Conservation (phyloP, 345 rosid species). For the Eucalyptus cloeziana region DNA sequence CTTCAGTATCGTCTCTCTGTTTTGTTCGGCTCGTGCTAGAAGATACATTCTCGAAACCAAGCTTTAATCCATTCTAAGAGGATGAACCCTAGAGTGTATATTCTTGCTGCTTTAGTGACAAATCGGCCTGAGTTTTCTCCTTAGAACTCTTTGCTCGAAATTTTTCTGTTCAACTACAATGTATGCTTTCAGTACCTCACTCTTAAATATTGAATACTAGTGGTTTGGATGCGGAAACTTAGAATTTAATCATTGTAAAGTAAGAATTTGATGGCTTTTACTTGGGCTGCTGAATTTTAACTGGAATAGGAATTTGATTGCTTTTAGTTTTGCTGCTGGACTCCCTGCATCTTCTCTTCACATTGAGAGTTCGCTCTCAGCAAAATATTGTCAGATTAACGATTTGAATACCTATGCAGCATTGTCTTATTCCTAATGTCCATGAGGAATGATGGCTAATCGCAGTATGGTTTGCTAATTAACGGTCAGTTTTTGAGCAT, state of each 20-base stretch:
- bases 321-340: not conserved
- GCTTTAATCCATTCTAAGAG: constrained; percentile 4
- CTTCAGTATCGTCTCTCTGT: constrained; percentile 40
- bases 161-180: not conserved
- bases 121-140: not conserved
- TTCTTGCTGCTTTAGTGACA: not conserved
- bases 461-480: not conserved
- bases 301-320: not conserved
- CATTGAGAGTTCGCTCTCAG: not conserved
- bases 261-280: not conserved
- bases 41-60: constrained; percentile 51
- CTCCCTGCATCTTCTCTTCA: not conserved
- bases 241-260: not conserved
- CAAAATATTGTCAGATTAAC: not conserved
- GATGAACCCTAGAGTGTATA: not conserved
- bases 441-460: not conserved
- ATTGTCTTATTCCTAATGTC: not conserved
- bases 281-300: not conserved
- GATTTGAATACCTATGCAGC: not conserved
- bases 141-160: not conserved
- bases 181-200: not conserved
- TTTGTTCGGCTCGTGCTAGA: constrained; percentile 55
- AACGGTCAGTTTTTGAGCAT: not conserved
- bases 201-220: not conserved
- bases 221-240: not conserved